Base-by-base conservation (phyloP, 2,329 filamentous ascomycete genomes). In the Ophiostoma himal-ulmi region DNA sequence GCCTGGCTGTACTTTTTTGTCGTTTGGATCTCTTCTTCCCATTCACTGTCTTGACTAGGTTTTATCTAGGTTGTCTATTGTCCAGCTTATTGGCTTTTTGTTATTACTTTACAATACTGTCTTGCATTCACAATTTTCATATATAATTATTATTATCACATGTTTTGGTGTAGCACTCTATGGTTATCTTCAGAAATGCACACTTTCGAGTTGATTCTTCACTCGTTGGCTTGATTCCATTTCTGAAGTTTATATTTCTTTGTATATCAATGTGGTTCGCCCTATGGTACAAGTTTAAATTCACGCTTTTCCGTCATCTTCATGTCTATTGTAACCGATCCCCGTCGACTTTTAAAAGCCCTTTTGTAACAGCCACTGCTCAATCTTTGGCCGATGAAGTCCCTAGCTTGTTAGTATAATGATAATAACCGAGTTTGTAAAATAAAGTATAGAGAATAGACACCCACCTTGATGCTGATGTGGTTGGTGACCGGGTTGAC, bases 401-500 rank as follows among this genome's bases (percentile, higher is more conserved):
- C 69, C 69, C 69, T 70, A 36, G n/a, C 2, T 41, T 52, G 17
- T 67, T 34, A 54, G 62, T 62, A 44, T 30, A 14, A 54, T 57
- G 11, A 14, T 11, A 48, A n/a, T n/a, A 11, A 37, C 30, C 20
- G 5, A n/a, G 26, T 13, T 34, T 13, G n/a, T n/a, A 20, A 13
- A 39, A 8, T 37, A 10, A n/a, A 7, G 3, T 65, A 3, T 48
- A 20, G 8, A 39, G n/a, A 48, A 39, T 11, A 39, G 20, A n/a
- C 20, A 48, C 44, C 44, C 44, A 92, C 91, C 84, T 89, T 92
- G 73, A 96, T 82, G 73, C 90, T 82, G 69, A 98, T 85, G 76
- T 97, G 90, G 68, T 85, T 85, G 64, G 91, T 96, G 68, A 89
- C 81, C 26, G 81, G 81, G 74, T 87, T 87, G 64, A 88, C 73